Base-by-base conservation (phyloP, 345 rosid genomes). In the Triadica sebifera region DNA sequence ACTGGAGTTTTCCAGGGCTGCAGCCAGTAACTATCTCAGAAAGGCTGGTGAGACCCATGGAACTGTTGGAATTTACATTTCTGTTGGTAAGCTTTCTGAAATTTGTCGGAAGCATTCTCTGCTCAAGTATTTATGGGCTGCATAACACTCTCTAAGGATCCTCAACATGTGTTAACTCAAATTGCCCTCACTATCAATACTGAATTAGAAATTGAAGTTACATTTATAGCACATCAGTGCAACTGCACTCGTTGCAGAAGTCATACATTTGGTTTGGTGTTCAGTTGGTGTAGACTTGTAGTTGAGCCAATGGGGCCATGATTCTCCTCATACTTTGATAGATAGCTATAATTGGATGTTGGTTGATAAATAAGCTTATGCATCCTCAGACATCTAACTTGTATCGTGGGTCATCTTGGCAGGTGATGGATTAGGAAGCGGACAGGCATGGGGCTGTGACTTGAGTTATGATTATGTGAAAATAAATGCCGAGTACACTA, bases 401-500 rank as follows among this genome's bases (percentile, higher is more conserved):
- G 10, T 63, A 25, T 9, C 8, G 56, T 66, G 39, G 12, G 19
- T 71, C 62, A 12, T 0, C 20, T 52, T 74, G 49, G 69, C 82
- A 90, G 94, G 97, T 69, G 86, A 84, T 57, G 94, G 93, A 62
- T 67, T 82, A n/a, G 91, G 87, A 29, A 76, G 72, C 0, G 89
- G 90, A 17, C 87, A 86, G 72, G 98, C 98, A 0, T 91, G 96
- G 93, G 97, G 98, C 17, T 93, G 98, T 17, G 97, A 95, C 75
- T 84, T 90, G 19, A 93, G 96, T 72, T 95, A 91, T 41, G 97
- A 91, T 72, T 95, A 93, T 66, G 92, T 95, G 71, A 91, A 86
- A 74, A 93, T 91, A 76, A 93, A 93, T 25, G 99, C 97, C 0
- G 94, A 90, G 72, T 91, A 95, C 85, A 93, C 97, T 0, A 87